Evolutionary conservation across 805 yeast species (phyloP), one percentile per base, ranked within the genome.

Genomic region (Candida taoyuanica): DNA sequence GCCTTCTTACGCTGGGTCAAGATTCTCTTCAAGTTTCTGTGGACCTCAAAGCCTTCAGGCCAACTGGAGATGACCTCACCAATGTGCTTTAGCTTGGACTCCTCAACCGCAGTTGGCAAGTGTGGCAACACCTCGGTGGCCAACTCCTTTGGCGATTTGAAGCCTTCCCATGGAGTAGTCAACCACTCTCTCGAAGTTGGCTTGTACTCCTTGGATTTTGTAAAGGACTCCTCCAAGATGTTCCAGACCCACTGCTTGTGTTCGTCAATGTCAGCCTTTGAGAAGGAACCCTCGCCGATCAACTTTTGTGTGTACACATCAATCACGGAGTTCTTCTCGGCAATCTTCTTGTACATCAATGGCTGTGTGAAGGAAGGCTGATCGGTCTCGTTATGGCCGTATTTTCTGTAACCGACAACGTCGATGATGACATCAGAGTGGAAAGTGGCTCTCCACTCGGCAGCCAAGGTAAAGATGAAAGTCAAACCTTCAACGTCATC

Each of bases 301-400:
- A 93, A 78, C 68, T 87, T 74, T 43, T 79, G 77, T 49, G 82
- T 74, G 73, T 93, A 93, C 61, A 79, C 75, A 55, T 89, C 95
- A 54, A 93, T 74, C 34, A 89, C 95, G 37, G 88, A 81, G 63
- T 81, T 76, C 82, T 89, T 91, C 64, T 85, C 74, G 39, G 91
- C 88, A 60, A 93, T 85, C 70, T 76, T 77, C 64, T 85, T 70
- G 74, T 93, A 93, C 99, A 93, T 93, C 58, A 88, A 70, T 36
- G 99, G 99, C 70, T 93, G 99, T 32, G 99, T 93, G 77, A 93
- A 93, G 25, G 95, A 73, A 43, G 99, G 99, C 73, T 93, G 99
- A 70, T 93, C 99, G 49, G 98, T 93, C 75, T 93, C 99, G 65
- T 93, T 93, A 75, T 93, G 99, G 63, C 99, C 99, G 64, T 93